Percentiles rank a stretch among this genome's conserved stretches.
Conservation (phyloP, 441 rosid species). For the Daphne laureola region DNA sequence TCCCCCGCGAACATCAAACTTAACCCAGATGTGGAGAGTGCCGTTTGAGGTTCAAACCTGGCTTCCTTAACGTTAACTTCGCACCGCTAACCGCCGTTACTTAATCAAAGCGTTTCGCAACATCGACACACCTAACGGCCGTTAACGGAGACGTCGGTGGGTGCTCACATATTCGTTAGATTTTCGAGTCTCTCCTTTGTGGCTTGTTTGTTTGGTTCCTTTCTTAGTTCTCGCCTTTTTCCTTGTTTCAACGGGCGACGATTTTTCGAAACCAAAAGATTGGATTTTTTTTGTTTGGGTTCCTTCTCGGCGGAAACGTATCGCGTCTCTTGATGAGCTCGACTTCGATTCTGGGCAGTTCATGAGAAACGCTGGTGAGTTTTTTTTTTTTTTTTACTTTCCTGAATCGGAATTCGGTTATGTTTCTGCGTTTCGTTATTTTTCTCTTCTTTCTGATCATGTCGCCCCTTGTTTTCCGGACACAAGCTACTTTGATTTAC, state of each 20-base stretch:
- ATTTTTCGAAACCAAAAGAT: constrained; percentile 43
- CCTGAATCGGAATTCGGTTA: constrained; percentile 2
- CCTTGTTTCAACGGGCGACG: constrained; percentile 84
- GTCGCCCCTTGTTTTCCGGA: constrained; percentile 17
- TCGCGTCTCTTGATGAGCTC: constrained; percentile 29
- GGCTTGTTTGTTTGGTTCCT: constrained; percentile 10
- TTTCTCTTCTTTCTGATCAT: constrained; percentile 20
- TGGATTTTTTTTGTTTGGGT: constrained; percentile 18
- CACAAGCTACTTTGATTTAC: constrained; percentile 23
- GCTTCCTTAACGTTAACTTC: constrained; percentile 21
- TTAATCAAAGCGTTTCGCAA: not conserved
- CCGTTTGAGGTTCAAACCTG: constrained; percentile 89
- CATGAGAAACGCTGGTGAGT: constrained; percentile 37
- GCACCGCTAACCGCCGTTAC: constrained; percentile 37
- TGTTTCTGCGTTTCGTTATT: not conserved
- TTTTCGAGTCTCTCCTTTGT: constrained; percentile 18
- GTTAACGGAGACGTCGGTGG: constrained; percentile 73
- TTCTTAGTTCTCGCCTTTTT: constrained; percentile 25
- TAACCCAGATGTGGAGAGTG: constrained; percentile 31
- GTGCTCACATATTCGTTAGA: constrained; percentile 67
- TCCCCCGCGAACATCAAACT: constrained; percentile 20
- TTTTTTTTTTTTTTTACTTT: not conserved
- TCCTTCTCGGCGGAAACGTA: constrained; percentile 10
- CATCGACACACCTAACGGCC: constrained; percentile 27
- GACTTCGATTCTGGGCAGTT: constrained; percentile 57